A percentile compares a stretch with the other conserved stretches of the same genome.
phyloP scores from a whole-genome alignment of 768 basidiomycete genomes.

The Tylopilus sp. region DNA sequence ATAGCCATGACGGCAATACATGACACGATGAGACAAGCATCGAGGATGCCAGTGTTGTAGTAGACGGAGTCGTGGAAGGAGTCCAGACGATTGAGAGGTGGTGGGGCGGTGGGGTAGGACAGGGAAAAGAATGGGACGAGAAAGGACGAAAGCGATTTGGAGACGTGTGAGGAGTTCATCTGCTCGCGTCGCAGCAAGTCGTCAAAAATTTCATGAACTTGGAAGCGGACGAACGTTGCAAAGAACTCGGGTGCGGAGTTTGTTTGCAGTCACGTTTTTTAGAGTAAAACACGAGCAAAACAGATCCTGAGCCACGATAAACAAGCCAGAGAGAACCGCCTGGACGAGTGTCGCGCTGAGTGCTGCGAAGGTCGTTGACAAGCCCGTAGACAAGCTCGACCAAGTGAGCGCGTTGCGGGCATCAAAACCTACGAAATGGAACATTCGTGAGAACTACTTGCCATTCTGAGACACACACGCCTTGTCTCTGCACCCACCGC shows the following conservation, averaged over 20 bases:
- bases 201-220: slow-evolving; percentile 36
- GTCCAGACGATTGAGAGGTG: slow-evolving; percentile 57
- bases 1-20: slow-evolving; percentile 86
- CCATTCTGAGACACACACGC: slow-evolving; percentile 12
- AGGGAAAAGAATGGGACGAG: slow-evolving; percentile 69
- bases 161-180: slow-evolving; percentile 37
- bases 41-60: slow-evolving; percentile 70
- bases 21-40: slow-evolving; percentile 76
- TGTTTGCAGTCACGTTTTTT: slow-evolving; percentile 33
- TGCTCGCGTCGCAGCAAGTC: slow-evolving; percentile 24
- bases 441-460: slow-evolving; percentile 22
- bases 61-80: slow-evolving; percentile 69
- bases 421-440: not conserved
- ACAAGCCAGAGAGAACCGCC: not conserved
- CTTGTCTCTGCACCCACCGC: not conserved
- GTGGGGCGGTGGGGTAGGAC: slow-evolving; percentile 61
- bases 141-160: slow-evolving; percentile 47
- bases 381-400: slow-evolving; percentile 3
- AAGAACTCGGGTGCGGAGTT: slow-evolving; percentile 10
- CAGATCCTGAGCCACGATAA: slow-evolving; percentile 5
- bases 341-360: not conserved
- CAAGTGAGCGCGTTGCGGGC: not conserved
- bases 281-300: slow-evolving; percentile 27
- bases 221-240: slow-evolving; percentile 12
- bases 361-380: slow-evolving; percentile 5